These are phyloP conservation scores for Saussurea involucrata DNA, from an alignment of 129 eudicot species.

Conservation along the genomic window DNA sequence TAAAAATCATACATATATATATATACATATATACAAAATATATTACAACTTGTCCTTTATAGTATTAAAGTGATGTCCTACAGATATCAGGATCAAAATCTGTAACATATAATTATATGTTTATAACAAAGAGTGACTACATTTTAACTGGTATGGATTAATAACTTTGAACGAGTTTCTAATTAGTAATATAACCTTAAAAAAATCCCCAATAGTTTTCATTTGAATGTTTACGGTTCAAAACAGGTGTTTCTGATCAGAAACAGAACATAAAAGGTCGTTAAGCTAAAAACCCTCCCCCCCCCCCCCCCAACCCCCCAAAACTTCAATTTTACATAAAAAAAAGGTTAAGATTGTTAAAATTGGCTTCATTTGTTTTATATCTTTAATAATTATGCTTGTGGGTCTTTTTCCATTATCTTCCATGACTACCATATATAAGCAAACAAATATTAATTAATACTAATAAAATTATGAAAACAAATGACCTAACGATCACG, in stretches of 20 bases:
- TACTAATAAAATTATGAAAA: neutral
- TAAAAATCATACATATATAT: neutral
- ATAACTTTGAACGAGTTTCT: no score
- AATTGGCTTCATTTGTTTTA: neutral
- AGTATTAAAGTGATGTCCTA: neutral
- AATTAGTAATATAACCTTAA: neutral
- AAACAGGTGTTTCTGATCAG: no score
- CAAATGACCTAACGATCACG: slow-evolving; percentile 20
- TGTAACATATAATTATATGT: no score
- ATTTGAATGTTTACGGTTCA: no score
- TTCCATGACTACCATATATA: neutral
- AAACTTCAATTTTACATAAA: neutral
- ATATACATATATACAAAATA: neutral
- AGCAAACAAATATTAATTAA: neutral
- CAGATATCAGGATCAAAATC: neutral
- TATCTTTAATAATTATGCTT: neutral
- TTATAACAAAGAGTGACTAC: neutral
- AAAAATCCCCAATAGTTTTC: no score
- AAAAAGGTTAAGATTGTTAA: no score
- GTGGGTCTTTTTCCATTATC: neutral
- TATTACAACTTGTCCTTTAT: neutral
- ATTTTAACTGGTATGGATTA: neutral
- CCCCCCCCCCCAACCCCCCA: no score
- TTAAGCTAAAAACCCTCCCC: neutral
- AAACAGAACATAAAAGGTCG: neutral